phyloP scores from a whole-genome alignment of 2,329 filamentous ascomycete genomes.

The Cytospora piceae region DNA sequence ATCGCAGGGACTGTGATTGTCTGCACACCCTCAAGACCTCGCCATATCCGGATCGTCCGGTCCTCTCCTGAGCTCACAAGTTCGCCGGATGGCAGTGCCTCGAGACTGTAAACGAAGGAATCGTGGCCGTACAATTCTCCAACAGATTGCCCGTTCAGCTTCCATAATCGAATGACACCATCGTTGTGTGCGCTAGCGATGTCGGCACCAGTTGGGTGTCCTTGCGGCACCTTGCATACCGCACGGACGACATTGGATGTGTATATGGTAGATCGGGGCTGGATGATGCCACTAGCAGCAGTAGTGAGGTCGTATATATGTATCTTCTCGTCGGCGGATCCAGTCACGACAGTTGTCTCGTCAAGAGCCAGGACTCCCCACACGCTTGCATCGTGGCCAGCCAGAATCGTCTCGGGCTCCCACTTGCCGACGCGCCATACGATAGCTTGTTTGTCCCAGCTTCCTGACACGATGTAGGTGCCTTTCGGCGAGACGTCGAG shows the following conservation, averaged over 20 bases:
- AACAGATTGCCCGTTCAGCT: conserved; percentile 74
- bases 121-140: conserved; percentile 85
- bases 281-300: conserved; percentile 57
- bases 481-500: conserved; percentile 77
- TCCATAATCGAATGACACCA: conserved; percentile 86
- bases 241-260: conserved; percentile 85
- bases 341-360: conserved; percentile 81
- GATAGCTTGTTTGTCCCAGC: conserved; percentile 89
- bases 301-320: conserved; percentile 77
- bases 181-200: conserved; percentile 96
- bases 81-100: conserved; percentile 78
- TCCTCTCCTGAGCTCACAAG: conserved; percentile 92
- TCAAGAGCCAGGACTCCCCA: conserved; percentile 92
- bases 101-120: conserved; percentile 89
- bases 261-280: conserved; percentile 58
- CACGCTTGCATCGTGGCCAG: conserved; percentile 79
- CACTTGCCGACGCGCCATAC: conserved; percentile 87
- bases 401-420: conserved; percentile 73
- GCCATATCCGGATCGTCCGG: conserved; percentile 90
- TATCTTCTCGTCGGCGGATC: conserved; percentile 87
- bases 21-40: conserved; percentile 79
- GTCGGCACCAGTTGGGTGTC: conserved; percentile 81
- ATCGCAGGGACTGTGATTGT: conserved; percentile 97
- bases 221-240: conserved; percentile 77
- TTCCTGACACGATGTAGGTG: conserved; percentile 81